A percentile compares a stretch with the other conserved stretches of the same genome.
phyloP scores from a whole-genome alignment of 768 basidiomycete genomes.

The Sarcodon sp. region DNA sequence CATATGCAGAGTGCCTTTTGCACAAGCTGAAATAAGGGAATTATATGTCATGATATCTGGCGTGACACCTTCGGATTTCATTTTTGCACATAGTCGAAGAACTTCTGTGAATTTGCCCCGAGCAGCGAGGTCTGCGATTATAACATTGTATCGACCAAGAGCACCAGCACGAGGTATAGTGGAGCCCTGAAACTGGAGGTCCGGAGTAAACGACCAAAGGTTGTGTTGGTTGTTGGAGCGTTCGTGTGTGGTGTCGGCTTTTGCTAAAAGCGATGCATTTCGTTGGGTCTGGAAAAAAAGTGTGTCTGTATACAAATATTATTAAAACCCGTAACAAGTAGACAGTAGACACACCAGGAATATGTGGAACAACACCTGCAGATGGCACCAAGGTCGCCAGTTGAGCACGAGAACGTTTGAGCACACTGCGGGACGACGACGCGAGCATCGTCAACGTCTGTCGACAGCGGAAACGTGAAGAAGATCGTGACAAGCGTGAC shows the following conservation, averaged over 20 bases:
- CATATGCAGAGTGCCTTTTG: constrained; percentile 24
- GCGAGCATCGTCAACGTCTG: constrained; percentile 12
- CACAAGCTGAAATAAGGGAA: constrained; percentile 36
- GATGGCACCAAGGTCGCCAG: neutral
- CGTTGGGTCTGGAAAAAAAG: too few species aligned
- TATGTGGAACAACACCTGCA: neutral
- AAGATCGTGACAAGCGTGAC: neutral
- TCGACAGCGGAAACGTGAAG: constrained; percentile 1
- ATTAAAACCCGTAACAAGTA: too few species aligned
- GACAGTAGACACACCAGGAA: neutral
- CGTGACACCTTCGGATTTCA: constrained; percentile 41
- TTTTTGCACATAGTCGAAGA: constrained; percentile 33
- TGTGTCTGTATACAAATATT: too few species aligned
- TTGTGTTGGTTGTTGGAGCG: constrained; percentile 7
- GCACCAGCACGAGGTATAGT: constrained; percentile 1
- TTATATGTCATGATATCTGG: constrained; percentile 50
- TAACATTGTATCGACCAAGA: constrained; percentile 12
- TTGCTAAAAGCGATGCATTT: neutral
- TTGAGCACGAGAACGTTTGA: constrained; percentile 5
- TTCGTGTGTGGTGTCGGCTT: too few species aligned
- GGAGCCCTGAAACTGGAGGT: constrained; percentile 14
- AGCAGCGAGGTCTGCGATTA: constrained; percentile 24
- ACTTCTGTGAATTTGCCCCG: constrained; percentile 22
- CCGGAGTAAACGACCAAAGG: constrained; percentile 16
- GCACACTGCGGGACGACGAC: constrained; percentile 10